phyloP scores from a whole-genome alignment of 305 asterid genomes.

The Galium porrigens region DNA sequence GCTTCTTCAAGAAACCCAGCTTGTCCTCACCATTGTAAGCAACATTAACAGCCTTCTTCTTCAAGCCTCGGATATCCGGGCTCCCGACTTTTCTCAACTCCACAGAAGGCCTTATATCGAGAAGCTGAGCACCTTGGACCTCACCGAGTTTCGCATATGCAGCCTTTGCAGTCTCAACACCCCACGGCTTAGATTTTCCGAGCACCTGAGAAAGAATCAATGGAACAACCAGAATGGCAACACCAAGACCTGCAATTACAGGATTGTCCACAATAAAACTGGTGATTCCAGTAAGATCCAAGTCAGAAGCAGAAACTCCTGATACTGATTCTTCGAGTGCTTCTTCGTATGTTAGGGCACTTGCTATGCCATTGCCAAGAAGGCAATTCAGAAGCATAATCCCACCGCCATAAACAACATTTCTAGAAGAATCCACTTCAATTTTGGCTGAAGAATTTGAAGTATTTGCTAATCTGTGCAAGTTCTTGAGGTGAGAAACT shows the following conservation, averaged over 20 bases:
- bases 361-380: slow-evolving; percentile 37
- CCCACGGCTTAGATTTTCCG: slow-evolving; percentile 62
- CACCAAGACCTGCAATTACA: slow-evolving; percentile 45
- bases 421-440: slow-evolving; percentile 24
- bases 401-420: slow-evolving; percentile 25
- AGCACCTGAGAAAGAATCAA: slow-evolving; percentile 48
- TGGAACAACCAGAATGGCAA: slow-evolving; percentile 50
- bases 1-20: slow-evolving; percentile 59
- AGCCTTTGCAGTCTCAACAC: slow-evolving; percentile 60
- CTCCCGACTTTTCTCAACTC: slow-evolving; percentile 53
- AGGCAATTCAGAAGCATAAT: slow-evolving; percentile 44
- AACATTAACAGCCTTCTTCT: slow-evolving; percentile 64
- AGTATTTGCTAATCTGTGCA: slow-evolving; percentile 13
- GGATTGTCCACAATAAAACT: slow-evolving; percentile 59
- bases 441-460: slow-evolving; percentile 7
- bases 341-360: slow-evolving; percentile 71
- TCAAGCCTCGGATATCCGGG: slow-evolving; percentile 58
- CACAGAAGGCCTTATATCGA: slow-evolving; percentile 51
- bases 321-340: slow-evolving; percentile 47
- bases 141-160: slow-evolving; percentile 67
- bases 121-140: slow-evolving; percentile 48
- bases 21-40: slow-evolving; percentile 64
- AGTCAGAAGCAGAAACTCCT: slow-evolving; percentile 24
- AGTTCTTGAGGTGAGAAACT: slow-evolving; percentile 35
- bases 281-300: slow-evolving; percentile 28